These are phyloP conservation scores for Hymenotorrendiella dingleyae DNA, from an alignment of 2,329 filamentous ascomycete genomes.

Conservation along the genomic window DNA sequence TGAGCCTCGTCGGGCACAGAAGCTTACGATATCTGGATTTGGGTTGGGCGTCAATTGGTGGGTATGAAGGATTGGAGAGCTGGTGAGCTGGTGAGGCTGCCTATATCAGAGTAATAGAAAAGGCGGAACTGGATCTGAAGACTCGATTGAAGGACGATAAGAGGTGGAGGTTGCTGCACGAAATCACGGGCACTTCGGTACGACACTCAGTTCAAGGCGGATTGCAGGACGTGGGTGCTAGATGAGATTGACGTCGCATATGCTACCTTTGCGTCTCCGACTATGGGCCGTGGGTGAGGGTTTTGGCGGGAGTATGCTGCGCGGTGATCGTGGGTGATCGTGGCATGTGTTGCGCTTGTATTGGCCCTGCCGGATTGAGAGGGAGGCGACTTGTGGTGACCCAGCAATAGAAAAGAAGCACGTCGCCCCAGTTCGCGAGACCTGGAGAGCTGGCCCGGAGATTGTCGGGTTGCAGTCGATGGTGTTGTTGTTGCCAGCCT, in stretches of 20 bases:
- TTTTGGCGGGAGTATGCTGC: not conserved
- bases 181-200: conserved; percentile 4
- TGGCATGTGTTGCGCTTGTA: conserved; percentile 23
- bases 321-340: not conserved
- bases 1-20: conserved; percentile 1
- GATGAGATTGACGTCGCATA: conserved; percentile 3
- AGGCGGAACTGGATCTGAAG: not conserved
- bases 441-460: not conserved
- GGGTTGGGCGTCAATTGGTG: conserved; percentile 2
- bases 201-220: conserved; percentile 17
- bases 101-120: not conserved
- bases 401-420: conserved; percentile 18
- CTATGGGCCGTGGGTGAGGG: not conserved
- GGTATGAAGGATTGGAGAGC: not conserved
- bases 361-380: conserved; percentile 17
- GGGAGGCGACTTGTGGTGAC: conserved; percentile 7
- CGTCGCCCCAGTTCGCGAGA: conserved; percentile 13
- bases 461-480: not conserved
- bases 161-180: conserved; percentile 7
- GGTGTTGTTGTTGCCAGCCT: not conserved
- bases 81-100: too few relatives aligned
- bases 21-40: conserved; percentile 2
- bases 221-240: conserved; percentile 5
- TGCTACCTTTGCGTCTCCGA: not conserved
- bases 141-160: not conserved